Conservation (phyloP, 1,284 basidiomycete species). For the Flammula alnicola region DNA sequence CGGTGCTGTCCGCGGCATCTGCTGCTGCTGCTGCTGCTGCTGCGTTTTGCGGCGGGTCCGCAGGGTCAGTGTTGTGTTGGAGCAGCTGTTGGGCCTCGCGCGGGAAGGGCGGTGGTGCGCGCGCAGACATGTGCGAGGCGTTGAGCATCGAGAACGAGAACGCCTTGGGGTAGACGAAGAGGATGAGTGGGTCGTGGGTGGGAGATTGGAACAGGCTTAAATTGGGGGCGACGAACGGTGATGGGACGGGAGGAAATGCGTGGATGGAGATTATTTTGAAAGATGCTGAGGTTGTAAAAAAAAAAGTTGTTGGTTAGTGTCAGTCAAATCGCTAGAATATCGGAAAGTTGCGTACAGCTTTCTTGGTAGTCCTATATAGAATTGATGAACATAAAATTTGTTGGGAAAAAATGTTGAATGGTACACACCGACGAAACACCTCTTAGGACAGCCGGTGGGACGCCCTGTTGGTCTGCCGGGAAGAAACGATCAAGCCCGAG, state of each 20-base stretch:
- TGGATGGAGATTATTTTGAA: constrained; percentile 63
- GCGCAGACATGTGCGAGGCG: constrained; percentile 44
- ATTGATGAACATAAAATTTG: not conserved
- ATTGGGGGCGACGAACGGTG: constrained; percentile 37
- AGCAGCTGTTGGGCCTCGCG: constrained; percentile 4
- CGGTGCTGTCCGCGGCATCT: not conserved
- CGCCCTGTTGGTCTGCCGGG: constrained; percentile 44
- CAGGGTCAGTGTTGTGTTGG: not conserved
- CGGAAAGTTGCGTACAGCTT: constrained; percentile 50
- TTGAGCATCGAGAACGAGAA: constrained; percentile 51
- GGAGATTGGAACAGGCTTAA: constrained; percentile 49
- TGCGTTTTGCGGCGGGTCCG: not conserved
- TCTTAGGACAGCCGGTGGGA: constrained; percentile 26
- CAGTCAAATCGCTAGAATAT: constrained; percentile 4
- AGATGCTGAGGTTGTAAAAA: constrained; percentile 51
- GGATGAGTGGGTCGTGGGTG: constrained; percentile 55
- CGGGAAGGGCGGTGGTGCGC: constrained; percentile 33
- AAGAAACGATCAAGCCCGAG: constrained; percentile 68
- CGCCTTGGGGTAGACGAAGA: constrained; percentile 45
- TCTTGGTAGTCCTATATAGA: constrained; percentile 66
- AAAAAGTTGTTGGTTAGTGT: not conserved
- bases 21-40: not conserved
- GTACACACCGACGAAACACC: constrained; percentile 62
- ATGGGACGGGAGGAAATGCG: constrained; percentile 44
- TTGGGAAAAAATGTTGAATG: constrained; percentile 17